These are phyloP conservation scores for Rauvolfia tetraphylla DNA, from an alignment of 257 asterid species.

Conservation along the genomic window DNA sequence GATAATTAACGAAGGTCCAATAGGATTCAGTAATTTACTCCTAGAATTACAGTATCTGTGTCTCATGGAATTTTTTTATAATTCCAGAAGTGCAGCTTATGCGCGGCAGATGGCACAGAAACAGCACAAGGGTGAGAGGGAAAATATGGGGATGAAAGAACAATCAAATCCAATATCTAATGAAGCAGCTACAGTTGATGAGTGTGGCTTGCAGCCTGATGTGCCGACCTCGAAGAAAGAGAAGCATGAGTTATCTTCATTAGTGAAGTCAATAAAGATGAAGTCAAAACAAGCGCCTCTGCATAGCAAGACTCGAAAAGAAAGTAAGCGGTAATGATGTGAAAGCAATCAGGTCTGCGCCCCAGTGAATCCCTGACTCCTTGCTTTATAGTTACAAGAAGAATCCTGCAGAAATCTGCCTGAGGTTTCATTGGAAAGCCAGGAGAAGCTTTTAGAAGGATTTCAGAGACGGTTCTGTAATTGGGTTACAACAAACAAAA, in stretches of 20 bases:
- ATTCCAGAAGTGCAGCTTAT: slow-evolving; percentile 53
- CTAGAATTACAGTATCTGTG: background rate
- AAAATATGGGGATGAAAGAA: slow-evolving; percentile 12
- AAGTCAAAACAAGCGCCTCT: slow-evolving; percentile 40
- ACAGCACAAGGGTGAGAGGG: slow-evolving; percentile 22
- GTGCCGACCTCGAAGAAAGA: slow-evolving; percentile 24
- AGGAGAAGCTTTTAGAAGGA: background rate
- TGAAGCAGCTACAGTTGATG: slow-evolving; percentile 13
- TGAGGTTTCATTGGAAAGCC: background rate
- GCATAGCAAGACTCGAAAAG: slow-evolving; percentile 24
- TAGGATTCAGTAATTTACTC: background rate
- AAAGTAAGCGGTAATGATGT: slow-evolving; percentile 1
- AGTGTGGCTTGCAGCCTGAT: slow-evolving; percentile 17
- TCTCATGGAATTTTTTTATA: slow-evolving; percentile 1
- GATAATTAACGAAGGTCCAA: background rate
- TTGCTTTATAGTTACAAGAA: background rate
- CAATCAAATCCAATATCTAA: slow-evolving; percentile 8
- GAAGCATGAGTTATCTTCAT: slow-evolving; percentile 44
- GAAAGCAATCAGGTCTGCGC: background rate
- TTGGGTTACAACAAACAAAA: background rate
- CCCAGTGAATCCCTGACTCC: background rate
- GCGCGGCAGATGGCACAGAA: slow-evolving; percentile 38
- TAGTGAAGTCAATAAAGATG: slow-evolving; percentile 55
- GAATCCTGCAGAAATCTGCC: background rate
- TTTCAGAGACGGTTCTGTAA: background rate